A percentile compares a stretch with the other conserved stretches of the same genome.
These are phyloP conservation scores for Ustulina deusta DNA, from an alignment of 2,329 filamentous ascomycete genomes.

Conservation along the genomic window DNA sequence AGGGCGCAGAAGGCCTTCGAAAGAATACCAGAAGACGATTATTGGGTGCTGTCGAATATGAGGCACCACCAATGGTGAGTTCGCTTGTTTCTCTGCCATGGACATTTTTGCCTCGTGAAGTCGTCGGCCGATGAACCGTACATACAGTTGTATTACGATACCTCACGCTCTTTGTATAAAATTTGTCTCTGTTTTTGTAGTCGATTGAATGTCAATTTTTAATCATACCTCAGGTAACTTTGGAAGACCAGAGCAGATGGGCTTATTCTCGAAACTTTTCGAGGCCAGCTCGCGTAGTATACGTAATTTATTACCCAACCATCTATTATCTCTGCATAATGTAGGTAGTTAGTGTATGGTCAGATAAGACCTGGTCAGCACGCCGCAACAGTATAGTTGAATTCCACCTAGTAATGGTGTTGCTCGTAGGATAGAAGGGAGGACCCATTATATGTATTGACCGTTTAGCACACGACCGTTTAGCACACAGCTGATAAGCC, in stretches of 20 bases:
- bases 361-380: too few relatives aligned
- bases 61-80: constrained; percentile 37
- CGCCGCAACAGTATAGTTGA: neutral
- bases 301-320: too few relatives aligned
- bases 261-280: neutral
- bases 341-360: neutral
- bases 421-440: too few relatives aligned
- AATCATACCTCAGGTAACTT: neutral
- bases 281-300: neutral
- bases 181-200: neutral
- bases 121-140: neutral
- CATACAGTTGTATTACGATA: neutral
- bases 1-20: constrained; percentile 40
- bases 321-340: neutral
- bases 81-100: neutral
- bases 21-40: constrained; percentile 29
- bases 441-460: too few relatives aligned
- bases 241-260: neutral
- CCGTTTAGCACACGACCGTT: too few relatives aligned
- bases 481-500: too few relatives aligned
- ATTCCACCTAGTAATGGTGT: neutral
- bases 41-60: constrained; percentile 16
- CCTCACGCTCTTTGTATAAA: neutral
- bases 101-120: neutral
- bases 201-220: too few relatives aligned